Evolutionary conservation across 768 basidiomycete species (phyloP), one percentile per base, ranked within the genome.

Genomic region (Leccinum variicolor): DNA sequence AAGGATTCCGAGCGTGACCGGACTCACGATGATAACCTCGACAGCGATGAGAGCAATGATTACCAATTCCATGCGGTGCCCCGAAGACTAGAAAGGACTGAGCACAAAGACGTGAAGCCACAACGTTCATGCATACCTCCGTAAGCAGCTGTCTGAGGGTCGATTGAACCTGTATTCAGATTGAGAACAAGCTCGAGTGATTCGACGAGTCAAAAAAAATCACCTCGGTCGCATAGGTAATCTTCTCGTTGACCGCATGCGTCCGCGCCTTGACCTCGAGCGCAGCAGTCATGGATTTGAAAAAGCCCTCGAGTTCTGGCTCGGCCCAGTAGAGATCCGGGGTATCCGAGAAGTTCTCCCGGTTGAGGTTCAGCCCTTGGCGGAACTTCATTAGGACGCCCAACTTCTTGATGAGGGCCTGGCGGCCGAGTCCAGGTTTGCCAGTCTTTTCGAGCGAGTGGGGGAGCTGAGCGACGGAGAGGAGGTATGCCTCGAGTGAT

Each of bases 241-340:
- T 94, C 69, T 96, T 97, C 66, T 93, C 91, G 67, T 96, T 95
- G 54, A 95, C 82, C 0, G 88, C 84, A 31, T 84, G 81, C 2
- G 92, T 90, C 19, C 96, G 83, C 26, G 84, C 77, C 65, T 86
- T 88, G 62, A 98, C 86, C 68, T 98, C 96, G 25, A 98, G 78
- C 6, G 96, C 93, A 39, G 83, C 76, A 57, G 85, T 92, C 66
- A 98, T 76, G 2, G 88, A 86, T 64, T 91, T 88, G 74, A 98
- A 98, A 68, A 89, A 86, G 17, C 80, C 88, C 76, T 98, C 95
- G 6, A 98, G 79, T 60, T 87, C 90, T 1, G 94, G 92, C 68
- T 97, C 92, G 17, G 89, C 81, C 95, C 96, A 98, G 70, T 97
- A 94, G 63, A 98, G 88, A 72, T 97, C 90, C 0, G 91, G 92